Evolutionary conservation across 2,329 filamentous ascomycete species (phyloP), one percentile per base, ranked within the genome.

Genomic region (Fonsecaea monophora): DNA sequence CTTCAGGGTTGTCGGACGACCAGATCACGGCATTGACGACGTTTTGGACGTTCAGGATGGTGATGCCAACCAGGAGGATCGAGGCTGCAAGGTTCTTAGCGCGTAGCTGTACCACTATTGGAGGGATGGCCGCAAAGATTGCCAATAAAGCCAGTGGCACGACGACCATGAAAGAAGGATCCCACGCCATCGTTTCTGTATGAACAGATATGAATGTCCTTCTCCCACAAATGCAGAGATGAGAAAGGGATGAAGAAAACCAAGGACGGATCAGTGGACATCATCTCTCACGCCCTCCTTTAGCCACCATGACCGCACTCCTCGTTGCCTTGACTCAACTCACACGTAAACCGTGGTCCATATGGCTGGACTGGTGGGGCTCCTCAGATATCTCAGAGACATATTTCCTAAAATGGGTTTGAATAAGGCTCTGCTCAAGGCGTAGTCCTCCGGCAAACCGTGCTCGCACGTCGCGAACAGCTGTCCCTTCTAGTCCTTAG

Each of bases 11-110:
- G 69, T 89, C 86, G 7, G 81, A 84, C 0, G 84, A 83, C 89
- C 89, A 92, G 67, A 90, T 83, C 58, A 89, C 75, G 1, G 87
- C 81, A 73, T 91, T 91, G 79, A 87, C 76, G 68, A 87, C 81
- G 70, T 82, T 85, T 74, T 85, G 82, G 61, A 88, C 64, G 72
- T 89, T 89, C 65, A 83, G 75, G n/a, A 87, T 65, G 30, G 84
- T 76, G 61, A 85, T 77, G 82, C 86, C 89, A 59, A 81, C 73
- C 57, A 89, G 83, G 40, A 90, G 79, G 35, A 82, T 83, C 18
- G 82, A 81, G 6, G 87, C 85, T 12, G 87, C 83, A 60, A 89
- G 78, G 75, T 91, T 91, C 65, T 82, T 81, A 70, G 88, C 86
- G 60, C 82, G 82, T 66, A 83, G 79, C 74, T 91, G 89, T 80